Evolutionary conservation across 192 early-diverging fungal species (phyloP).

Genomic region (Dissophora globulifera): DNA sequence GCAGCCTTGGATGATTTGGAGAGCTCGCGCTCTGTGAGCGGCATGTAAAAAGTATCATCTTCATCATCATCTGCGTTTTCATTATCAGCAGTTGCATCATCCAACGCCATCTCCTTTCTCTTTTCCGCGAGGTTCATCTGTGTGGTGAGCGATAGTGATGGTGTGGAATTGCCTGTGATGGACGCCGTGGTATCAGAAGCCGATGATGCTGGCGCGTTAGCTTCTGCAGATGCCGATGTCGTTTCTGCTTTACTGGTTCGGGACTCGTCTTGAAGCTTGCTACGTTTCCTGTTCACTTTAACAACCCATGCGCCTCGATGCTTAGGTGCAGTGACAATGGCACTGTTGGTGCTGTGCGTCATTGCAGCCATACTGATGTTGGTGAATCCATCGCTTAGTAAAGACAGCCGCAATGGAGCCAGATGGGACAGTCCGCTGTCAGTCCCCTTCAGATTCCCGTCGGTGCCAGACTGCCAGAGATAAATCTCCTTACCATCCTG

Average conservation of each 20-base stretch:
- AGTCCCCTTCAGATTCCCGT: too few species aligned
- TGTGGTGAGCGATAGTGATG: not conserved
- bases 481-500: constrained; percentile 31
- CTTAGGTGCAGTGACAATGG: constrained; percentile 14
- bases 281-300: constrained; percentile 29
- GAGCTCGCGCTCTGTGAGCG: constrained; percentile 42
- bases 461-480: not conserved
- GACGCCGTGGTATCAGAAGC: not conserved
- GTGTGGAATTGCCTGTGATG: constrained; percentile 6
- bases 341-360: constrained; percentile 26
- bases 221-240: too few species aligned
- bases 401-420: constrained; percentile 16
- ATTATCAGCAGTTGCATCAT: not conserved
- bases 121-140: constrained; percentile 4
- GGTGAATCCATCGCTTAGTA: constrained; percentile 25
- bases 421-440: not conserved
- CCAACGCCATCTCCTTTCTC: not conserved
- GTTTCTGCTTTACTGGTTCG: too few species aligned
- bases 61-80: not conserved
- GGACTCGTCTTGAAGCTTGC: not conserved
- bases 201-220: not conserved
- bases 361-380: constrained; percentile 37
- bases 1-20: constrained; percentile 29
- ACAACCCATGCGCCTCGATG: constrained; percentile 33
- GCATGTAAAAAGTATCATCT: constrained; percentile 22